Evolutionary conservation across 176 grass and related monocot genomes (phyloP).

Genomic region (Bromus sterilis): DNA sequence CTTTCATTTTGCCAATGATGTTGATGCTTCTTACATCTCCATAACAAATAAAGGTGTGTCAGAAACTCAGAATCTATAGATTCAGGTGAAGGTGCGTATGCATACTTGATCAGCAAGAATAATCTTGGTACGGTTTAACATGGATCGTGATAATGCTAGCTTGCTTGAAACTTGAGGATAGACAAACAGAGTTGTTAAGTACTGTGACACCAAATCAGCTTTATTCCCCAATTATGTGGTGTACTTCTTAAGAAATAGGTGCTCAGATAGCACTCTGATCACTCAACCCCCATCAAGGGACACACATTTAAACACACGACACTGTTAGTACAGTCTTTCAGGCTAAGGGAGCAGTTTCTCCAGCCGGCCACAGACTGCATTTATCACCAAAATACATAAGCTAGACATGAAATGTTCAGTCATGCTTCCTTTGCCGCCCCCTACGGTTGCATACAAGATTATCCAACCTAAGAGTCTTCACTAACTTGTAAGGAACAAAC

Average conservation of each 20-base stretch:
- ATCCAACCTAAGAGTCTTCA: background rate
- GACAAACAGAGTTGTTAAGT: background rate
- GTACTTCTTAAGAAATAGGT: background rate
- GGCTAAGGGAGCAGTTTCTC: background rate
- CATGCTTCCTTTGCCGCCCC: background rate
- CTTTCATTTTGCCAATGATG: background rate
- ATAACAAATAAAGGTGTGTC: background rate
- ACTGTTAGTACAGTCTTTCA: background rate
- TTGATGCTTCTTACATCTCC: background rate
- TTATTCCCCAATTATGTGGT: background rate
- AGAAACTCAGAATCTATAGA: background rate
- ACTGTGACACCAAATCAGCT: slow-evolving; percentile 20
- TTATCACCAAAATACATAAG: slow-evolving; percentile 2
- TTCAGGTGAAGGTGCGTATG: background rate
- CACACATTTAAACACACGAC: background rate
- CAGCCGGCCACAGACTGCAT: background rate
- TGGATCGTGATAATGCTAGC: background rate
- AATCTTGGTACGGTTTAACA: background rate
- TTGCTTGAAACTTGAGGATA: background rate
- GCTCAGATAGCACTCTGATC: background rate
- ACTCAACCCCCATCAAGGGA: background rate
- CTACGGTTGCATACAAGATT: background rate
- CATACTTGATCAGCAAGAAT: background rate
- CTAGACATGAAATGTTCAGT: slow-evolving; percentile 10
- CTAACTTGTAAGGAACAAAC: background rate